Percentiles rank a stretch among this genome's conserved stretches.
phyloP scores from a whole-genome alignment of 257 asterid genomes.

The Salvia miltiorrhiza region DNA sequence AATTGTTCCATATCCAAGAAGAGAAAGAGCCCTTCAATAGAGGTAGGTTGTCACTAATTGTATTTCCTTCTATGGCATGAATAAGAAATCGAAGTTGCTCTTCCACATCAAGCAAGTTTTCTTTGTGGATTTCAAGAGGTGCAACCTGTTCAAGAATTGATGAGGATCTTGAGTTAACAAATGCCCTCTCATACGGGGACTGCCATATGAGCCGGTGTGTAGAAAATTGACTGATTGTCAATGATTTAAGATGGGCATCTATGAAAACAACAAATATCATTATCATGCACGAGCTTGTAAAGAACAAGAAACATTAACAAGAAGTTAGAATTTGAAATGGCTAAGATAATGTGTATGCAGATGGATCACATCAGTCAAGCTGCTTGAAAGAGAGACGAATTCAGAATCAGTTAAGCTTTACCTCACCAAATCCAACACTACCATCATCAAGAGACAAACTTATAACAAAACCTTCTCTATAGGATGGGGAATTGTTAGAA shows the following conservation, averaged over 20 bases:
- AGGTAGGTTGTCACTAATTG: constrained; percentile 48
- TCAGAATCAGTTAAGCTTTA: constrained; percentile 22
- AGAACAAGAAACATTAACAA: not conserved
- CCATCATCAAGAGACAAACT: constrained; percentile 77
- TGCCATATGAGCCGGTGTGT: not conserved
- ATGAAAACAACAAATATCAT: not conserved
- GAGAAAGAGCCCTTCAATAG: constrained; percentile 71
- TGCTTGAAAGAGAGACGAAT: constrained; percentile 2
- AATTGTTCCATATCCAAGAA: constrained; percentile 81
- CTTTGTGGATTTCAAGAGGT: constrained; percentile 86
- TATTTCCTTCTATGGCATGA: constrained; percentile 67
- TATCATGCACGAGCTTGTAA: not conserved
- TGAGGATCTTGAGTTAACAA: constrained; percentile 4
- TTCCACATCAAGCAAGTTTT: constrained; percentile 72
- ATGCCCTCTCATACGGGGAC: not conserved
- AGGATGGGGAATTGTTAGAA: constrained; percentile 33
- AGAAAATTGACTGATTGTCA: not conserved
- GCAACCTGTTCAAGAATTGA: constrained; percentile 63
- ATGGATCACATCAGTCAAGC: not conserved
- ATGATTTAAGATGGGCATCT: not conserved
- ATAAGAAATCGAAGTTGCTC: constrained; percentile 81
- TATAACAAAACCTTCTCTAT: constrained; percentile 85
- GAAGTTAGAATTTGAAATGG: not conserved
- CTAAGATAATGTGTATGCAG: not conserved
- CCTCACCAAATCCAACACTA: constrained; percentile 89